These are phyloP conservation scores for Candida broadrunensis DNA, from an alignment of 805 yeast species.

Conservation along the genomic window DNA sequence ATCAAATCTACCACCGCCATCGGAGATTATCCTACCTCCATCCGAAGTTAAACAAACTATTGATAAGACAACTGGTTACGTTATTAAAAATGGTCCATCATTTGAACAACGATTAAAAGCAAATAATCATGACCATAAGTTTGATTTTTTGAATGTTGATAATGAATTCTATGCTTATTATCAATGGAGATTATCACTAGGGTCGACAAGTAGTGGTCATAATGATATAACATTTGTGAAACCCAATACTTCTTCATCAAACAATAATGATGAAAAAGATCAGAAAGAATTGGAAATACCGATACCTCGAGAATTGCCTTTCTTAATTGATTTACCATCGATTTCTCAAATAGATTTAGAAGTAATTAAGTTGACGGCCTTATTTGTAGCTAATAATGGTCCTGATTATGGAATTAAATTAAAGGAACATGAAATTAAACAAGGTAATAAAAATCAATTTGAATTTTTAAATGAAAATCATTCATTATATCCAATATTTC, in stretches of 20 bases:
- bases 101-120: slow-evolving; percentile 59
- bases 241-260: not conserved
- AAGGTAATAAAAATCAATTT: slow-evolving; percentile 51
- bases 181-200: slow-evolving; percentile 34
- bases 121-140: slow-evolving; percentile 49
- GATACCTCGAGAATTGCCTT: slow-evolving; percentile 18
- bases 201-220: not conserved
- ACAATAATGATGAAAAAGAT: slow-evolving; percentile 1
- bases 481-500: slow-evolving; percentile 54
- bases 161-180: slow-evolving; percentile 63
- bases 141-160: slow-evolving; percentile 56
- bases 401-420: slow-evolving; percentile 31
- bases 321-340: slow-evolving; percentile 25
- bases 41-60: slow-evolving; percentile 50
- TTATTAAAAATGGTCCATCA: slow-evolving; percentile 60
- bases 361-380: slow-evolving; percentile 69
- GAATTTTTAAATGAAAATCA: slow-evolving; percentile 63
- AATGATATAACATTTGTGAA: not conserved
- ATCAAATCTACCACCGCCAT: slow-evolving; percentile 5
- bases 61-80: slow-evolving; percentile 70
- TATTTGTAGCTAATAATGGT: slow-evolving; percentile 63
- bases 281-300: slow-evolving; percentile 4
- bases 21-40: slow-evolving; percentile 43
- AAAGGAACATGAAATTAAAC: slow-evolving; percentile 32
- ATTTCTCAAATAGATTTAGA: slow-evolving; percentile 65